These are phyloP conservation scores for Penicillium sp. DNA, from an alignment of 2,329 filamentous ascomycete genomes.

Conservation along the genomic window DNA sequence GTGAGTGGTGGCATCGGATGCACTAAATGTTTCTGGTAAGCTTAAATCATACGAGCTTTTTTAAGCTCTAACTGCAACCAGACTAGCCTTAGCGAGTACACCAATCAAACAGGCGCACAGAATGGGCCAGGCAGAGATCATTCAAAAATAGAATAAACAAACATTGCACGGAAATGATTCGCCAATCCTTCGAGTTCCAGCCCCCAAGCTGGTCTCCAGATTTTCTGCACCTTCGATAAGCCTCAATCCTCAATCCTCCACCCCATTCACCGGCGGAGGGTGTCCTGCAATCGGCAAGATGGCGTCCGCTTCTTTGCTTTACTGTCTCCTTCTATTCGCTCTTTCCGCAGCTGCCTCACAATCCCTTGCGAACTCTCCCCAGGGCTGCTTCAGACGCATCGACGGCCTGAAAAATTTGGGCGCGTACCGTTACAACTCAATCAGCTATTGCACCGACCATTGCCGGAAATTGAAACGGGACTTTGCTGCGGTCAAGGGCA, in stretches of 20 bases:
- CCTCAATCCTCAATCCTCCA: not conserved
- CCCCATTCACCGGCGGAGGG: not conserved
- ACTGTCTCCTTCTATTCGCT: not conserved
- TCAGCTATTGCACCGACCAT: not conserved
- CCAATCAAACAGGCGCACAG: not conserved
- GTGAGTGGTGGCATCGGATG: not conserved
- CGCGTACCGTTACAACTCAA: not conserved
- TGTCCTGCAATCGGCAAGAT: not conserved
- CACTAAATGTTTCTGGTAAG: conserved; percentile 1
- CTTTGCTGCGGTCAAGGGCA: not conserved
- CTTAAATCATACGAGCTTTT: not conserved
- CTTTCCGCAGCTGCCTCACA: not conserved
- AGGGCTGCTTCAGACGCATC: not conserved
- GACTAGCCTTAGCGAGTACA: not conserved
- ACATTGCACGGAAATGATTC: no score
- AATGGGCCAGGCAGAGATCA: not conserved
- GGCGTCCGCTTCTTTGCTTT: not conserved
- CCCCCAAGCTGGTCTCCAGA: no score
- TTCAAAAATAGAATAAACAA: not conserved
- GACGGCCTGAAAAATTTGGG: not conserved
- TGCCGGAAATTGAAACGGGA: not conserved
- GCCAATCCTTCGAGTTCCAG: no score
- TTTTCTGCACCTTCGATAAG: not conserved
- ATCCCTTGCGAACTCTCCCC: not conserved
- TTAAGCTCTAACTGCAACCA: not conserved